A percentile compares a stretch with the other conserved stretches of the same genome.
These are phyloP conservation scores for Melanopsichium pennsylvanicum DNA, from an alignment of 1,284 basidiomycete genomes.

Conservation along the genomic window DNA sequence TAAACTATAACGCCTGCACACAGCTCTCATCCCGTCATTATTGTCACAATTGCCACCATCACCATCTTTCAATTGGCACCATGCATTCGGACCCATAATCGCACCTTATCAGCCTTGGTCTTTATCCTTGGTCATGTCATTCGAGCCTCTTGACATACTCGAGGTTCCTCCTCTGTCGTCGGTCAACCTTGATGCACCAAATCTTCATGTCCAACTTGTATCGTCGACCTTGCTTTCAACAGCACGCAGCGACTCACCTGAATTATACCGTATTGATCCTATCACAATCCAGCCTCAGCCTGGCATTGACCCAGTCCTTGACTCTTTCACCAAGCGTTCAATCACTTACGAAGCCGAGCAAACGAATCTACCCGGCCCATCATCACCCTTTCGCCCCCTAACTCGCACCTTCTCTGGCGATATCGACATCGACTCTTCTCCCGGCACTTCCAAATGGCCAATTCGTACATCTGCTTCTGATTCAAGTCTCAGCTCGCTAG, in stretches of 20 bases:
- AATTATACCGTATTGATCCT: not conserved
- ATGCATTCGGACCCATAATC: not conserved
- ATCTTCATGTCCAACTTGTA: conserved; percentile 17
- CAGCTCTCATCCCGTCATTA: too few relatives aligned
- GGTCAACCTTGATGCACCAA: conserved; percentile 12
- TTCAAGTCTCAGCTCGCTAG: conserved; percentile 22
- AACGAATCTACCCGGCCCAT: not conserved
- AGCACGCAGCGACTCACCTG: not conserved
- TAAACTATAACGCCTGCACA: too few relatives aligned
- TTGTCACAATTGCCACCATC: too few relatives aligned
- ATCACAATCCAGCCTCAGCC: not conserved
- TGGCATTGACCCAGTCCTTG: conserved; percentile 21
- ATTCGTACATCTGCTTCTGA: conserved; percentile 11
- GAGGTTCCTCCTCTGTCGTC: conserved; percentile 19
- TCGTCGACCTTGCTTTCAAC: conserved; percentile 27
- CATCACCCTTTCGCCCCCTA: not conserved
- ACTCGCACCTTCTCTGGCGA: not conserved
- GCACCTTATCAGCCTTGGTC: conserved; percentile 1
- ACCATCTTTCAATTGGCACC: not conserved
- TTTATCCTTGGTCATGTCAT: conserved; percentile 24
- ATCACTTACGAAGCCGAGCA: not conserved
- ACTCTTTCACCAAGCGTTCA: conserved; percentile 12
- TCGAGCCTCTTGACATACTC: conserved; percentile 19
- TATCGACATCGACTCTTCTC: conserved; percentile 19
- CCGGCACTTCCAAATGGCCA: conserved; percentile 9